These are phyloP conservation scores for Hymenoscyphus infarciens DNA, from an alignment of 2,329 filamentous ascomycete species.

Conservation along the genomic window DNA sequence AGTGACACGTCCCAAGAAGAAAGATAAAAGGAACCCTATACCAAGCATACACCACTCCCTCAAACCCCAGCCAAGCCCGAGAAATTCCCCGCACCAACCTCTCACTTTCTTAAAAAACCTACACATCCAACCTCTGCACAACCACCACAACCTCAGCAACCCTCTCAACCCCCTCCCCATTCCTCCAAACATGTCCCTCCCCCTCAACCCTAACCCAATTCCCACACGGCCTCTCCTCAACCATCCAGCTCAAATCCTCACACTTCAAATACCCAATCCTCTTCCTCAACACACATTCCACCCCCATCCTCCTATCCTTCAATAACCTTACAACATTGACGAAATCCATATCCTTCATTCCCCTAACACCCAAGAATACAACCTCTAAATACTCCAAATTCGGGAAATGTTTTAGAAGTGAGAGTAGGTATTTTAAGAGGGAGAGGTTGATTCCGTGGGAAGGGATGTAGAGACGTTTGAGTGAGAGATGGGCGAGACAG, in stretches of 20 bases:
- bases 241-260: constrained; percentile 23
- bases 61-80: too few relatives aligned
- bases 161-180: neutral
- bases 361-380: constrained; percentile 14
- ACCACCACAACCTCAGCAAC: neutral
- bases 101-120: neutral
- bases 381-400: constrained; percentile 19
- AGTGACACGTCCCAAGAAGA: too few relatives aligned
- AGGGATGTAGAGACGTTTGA: constrained; percentile 20
- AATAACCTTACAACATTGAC: constrained; percentile 19
- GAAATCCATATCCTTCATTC: constrained; percentile 23
- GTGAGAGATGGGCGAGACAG: constrained; percentile 12
- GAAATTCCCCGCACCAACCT: too few relatives aligned
- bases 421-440: constrained; percentile 20
- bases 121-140: neutral
- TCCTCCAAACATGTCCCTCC: neutral
- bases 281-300: constrained; percentile 17
- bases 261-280: constrained; percentile 18
- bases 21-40: too few relatives aligned
- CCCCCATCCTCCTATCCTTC: constrained; percentile 15
- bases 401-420: constrained; percentile 23
- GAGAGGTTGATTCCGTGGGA: constrained; percentile 20
- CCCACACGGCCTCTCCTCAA: constrained; percentile 19
- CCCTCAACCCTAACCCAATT: constrained; percentile 11
- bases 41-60: too few relatives aligned